Percentiles rank a stretch among this genome's conserved stretches.
Evolutionary conservation across 192 early-diverging fungal species (phyloP).

Genomic region (Geranomyces variabilis): DNA sequence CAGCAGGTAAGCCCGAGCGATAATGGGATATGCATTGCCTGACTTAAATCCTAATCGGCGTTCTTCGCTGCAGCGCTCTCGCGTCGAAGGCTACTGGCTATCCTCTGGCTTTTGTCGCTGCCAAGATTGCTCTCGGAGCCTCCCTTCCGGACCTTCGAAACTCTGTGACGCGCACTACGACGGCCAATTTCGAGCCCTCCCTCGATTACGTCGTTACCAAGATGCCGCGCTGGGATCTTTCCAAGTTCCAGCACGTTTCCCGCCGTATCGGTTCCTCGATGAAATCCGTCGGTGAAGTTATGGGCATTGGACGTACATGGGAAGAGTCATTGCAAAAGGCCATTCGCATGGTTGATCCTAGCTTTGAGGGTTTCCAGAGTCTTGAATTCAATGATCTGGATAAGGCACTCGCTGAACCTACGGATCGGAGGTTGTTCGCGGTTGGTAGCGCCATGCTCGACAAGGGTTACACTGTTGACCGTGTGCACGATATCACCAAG

Average conservation of each 20-base stretch:
- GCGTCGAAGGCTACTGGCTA: slow-evolving; percentile 99
- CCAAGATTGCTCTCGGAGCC: slow-evolving; percentile 92
- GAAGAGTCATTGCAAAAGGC: slow-evolving; percentile 99
- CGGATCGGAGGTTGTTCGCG: slow-evolving; percentile 83
- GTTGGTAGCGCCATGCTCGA: slow-evolving; percentile 83
- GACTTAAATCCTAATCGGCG: not conserved
- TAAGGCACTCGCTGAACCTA: slow-evolving; percentile 66
- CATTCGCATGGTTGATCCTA: slow-evolving; percentile 90
- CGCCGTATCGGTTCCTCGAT: slow-evolving; percentile 88
- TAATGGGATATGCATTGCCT: too few species aligned
- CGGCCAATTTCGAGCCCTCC: slow-evolving; percentile 96
- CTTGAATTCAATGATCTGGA: slow-evolving; percentile 61
- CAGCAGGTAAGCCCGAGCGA: slow-evolving; percentile 44
- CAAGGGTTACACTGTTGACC: slow-evolving; percentile 73
- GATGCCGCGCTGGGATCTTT: slow-evolving; percentile 79
- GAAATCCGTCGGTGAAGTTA: slow-evolving; percentile 98
- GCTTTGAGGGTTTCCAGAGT: slow-evolving; percentile 84
- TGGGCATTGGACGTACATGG: slow-evolving; percentile 95
- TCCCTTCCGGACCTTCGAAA: slow-evolving; percentile 93
- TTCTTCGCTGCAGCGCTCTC: slow-evolving; percentile 67
- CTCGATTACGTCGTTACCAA: slow-evolving; percentile 82
- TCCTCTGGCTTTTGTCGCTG: slow-evolving; percentile 96
- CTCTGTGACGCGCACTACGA: slow-evolving; percentile 92
- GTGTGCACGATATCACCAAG: slow-evolving; percentile 79
- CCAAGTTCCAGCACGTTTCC: slow-evolving; percentile 93